Conservation (phyloP, 1,284 basidiomycete species). For the Pseudozyma sp. region DNA sequence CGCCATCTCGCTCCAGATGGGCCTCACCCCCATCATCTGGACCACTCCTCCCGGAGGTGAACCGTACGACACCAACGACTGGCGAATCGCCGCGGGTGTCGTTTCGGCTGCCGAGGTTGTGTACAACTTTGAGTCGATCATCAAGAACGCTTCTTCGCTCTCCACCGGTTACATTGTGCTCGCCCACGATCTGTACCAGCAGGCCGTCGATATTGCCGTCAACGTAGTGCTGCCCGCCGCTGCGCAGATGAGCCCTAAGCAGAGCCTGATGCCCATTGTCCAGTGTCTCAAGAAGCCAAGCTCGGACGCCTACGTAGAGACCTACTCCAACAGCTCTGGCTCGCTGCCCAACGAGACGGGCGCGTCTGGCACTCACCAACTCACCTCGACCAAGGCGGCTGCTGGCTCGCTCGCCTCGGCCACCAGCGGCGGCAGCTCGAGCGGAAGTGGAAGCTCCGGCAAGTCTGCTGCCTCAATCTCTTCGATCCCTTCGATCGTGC, state of each 20-base stretch:
- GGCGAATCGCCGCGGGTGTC: constrained; percentile 60
- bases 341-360: constrained; percentile 44
- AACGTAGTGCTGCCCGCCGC: constrained; percentile 62
- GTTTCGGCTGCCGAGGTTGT: constrained; percentile 55
- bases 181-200: constrained; percentile 66
- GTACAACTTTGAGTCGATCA: constrained; percentile 57
- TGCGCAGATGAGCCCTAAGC: constrained; percentile 71
- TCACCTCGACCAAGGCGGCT: constrained; percentile 33
- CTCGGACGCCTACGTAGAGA: constrained; percentile 61
- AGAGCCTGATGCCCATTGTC: constrained; percentile 73
- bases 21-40: constrained; percentile 67
- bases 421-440: constrained; percentile 5
- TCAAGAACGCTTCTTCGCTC: constrained; percentile 58
- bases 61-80: constrained; percentile 65
- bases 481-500: constrained; percentile 22
- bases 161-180: constrained; percentile 92
- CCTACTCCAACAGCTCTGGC: constrained; percentile 55
- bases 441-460: constrained; percentile 7
- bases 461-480: constrained; percentile 20
- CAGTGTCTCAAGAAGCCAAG: constrained; percentile 54
- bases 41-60: constrained; percentile 50
- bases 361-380: constrained; percentile 31
- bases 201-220: constrained; percentile 64
- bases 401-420: constrained; percentile 22
- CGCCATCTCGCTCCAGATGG: constrained; percentile 61